A percentile compares a stretch with the other conserved stretches of the same genome.
These are phyloP conservation scores for Agarophyton chilense DNA, from an alignment of 23 red algal species.

Conservation along the genomic window DNA sequence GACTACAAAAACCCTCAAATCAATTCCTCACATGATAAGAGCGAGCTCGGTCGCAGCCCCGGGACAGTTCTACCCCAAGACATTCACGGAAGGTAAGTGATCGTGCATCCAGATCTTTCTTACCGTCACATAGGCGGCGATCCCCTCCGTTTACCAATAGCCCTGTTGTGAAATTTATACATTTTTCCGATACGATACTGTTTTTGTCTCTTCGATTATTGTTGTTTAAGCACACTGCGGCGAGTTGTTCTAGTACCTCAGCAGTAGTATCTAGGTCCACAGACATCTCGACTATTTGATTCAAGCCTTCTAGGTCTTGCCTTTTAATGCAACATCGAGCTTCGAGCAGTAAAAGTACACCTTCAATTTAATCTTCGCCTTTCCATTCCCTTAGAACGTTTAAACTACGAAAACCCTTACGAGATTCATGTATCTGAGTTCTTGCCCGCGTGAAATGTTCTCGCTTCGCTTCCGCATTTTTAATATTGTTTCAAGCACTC, in stretches of 20 bases:
- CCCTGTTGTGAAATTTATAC: too few species aligned
- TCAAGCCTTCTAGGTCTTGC: constrained; percentile 17
- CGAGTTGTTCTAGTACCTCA: constrained; percentile 50
- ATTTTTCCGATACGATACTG: too few species aligned
- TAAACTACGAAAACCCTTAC: background rate
- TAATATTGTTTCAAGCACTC: constrained; percentile 51
- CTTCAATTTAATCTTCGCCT: constrained; percentile 28
- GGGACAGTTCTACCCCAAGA: too few species aligned
- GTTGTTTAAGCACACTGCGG: constrained; percentile 36
- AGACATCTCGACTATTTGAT: constrained; percentile 9
- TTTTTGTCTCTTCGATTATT: too few species aligned
- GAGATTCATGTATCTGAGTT: constrained; percentile 39
- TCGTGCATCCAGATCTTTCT: too few species aligned
- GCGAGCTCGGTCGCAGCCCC: too few species aligned
- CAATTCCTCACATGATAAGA: too few species aligned
- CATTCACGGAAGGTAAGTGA: too few species aligned
- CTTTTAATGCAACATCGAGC: constrained; percentile 48
- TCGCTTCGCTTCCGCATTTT: constrained; percentile 58
- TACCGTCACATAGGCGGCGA: too few species aligned
- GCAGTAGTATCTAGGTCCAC: background rate
- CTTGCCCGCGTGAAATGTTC: too few species aligned
- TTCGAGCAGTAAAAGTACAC: constrained; percentile 46
- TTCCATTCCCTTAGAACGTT: background rate
- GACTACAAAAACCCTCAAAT: too few species aligned
- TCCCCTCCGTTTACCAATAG: too few species aligned